Evolutionary conservation across 768 basidiomycete genomes (phyloP).

Genomic region (Tylopilus felleus): DNA sequence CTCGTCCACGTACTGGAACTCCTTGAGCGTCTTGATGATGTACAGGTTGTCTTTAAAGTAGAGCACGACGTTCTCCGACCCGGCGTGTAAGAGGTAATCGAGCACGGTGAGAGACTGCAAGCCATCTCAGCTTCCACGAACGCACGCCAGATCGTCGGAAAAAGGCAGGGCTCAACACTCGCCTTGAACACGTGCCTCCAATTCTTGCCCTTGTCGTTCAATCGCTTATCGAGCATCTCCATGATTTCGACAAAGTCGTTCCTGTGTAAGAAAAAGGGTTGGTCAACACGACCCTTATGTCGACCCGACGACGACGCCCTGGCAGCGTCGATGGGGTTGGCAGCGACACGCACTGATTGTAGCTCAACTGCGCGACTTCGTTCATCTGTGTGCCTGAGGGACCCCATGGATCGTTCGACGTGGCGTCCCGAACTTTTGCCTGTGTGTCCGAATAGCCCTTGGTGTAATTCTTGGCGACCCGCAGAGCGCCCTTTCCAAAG

Average conservation of each 20-base stretch:
- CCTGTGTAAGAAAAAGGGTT: slow-evolving; percentile 33
- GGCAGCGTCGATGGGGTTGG: not conserved
- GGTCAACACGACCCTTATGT: not conserved
- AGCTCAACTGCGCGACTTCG: slow-evolving; percentile 94
- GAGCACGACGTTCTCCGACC: slow-evolving; percentile 96
- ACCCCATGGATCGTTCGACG: slow-evolving; percentile 97
- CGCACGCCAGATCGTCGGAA: not conserved
- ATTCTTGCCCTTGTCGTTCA: slow-evolving; percentile 99
- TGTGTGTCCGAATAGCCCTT: slow-evolving; percentile 95
- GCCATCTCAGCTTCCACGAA: slow-evolving; percentile 5
- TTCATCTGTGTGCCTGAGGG: slow-evolving; percentile 99
- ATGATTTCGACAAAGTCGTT: slow-evolving; percentile 99
- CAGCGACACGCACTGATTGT: slow-evolving; percentile 74
- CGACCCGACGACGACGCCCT: not conserved
- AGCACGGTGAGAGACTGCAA: slow-evolving; percentile 82
- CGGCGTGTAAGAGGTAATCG: slow-evolving; percentile 94
- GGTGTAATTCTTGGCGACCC: slow-evolving; percentile 93
- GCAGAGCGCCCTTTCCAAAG: slow-evolving; percentile 79
- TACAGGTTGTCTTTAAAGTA: slow-evolving; percentile 98
- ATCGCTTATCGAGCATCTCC: slow-evolving; percentile 98
- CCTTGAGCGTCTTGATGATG: slow-evolving; percentile 97
- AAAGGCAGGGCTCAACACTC: slow-evolving; percentile 15
- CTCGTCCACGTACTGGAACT: slow-evolving; percentile 96
- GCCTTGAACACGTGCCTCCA: slow-evolving; percentile 99
- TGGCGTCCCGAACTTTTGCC: slow-evolving; percentile 93